Percentiles rank a stretch among this genome's conserved stretches.
Evolutionary conservation across 192 early-diverging fungal genomes (phyloP).

Genomic region (Rhizophagus clarus): DNA sequence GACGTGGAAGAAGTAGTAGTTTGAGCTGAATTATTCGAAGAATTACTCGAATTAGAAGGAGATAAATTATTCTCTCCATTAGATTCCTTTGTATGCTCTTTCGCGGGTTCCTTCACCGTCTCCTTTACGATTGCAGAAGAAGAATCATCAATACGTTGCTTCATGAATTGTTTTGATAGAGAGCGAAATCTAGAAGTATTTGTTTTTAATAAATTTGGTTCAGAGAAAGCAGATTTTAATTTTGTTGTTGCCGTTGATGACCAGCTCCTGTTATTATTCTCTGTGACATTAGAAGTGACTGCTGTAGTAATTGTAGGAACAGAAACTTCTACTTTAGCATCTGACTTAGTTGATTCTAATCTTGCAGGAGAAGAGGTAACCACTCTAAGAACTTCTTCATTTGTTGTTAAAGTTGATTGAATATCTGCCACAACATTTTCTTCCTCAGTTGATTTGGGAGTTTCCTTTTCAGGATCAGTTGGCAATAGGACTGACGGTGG

Average conservation of each 20-base stretch:
- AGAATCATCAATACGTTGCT: background rate
- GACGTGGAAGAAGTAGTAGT: background rate
- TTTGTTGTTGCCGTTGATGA: background rate
- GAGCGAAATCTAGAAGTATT: background rate
- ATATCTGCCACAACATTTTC: background rate
- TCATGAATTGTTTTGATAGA: slow-evolving; percentile 9
- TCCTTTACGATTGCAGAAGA: background rate
- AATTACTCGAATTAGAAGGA: background rate
- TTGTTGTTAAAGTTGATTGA: background rate
- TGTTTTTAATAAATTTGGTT: background rate
- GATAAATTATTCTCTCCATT: background rate
- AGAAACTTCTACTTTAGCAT: background rate
- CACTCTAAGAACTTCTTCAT: background rate
- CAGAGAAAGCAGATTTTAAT: background rate
- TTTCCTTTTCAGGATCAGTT: no score
- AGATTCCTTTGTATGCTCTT: background rate
- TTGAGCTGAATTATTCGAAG: background rate
- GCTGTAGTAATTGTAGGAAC: background rate
- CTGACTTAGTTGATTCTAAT: slow-evolving; percentile 1
- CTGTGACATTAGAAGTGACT: background rate
- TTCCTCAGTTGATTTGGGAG: background rate
- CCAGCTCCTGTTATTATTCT: background rate
- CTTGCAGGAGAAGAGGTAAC: background rate
- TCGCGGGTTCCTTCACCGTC: no score
- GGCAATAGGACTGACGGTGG: background rate